phyloP scores from a whole-genome alignment of 2,329 filamentous ascomycete genomes.

The Xylaria sp. region DNA sequence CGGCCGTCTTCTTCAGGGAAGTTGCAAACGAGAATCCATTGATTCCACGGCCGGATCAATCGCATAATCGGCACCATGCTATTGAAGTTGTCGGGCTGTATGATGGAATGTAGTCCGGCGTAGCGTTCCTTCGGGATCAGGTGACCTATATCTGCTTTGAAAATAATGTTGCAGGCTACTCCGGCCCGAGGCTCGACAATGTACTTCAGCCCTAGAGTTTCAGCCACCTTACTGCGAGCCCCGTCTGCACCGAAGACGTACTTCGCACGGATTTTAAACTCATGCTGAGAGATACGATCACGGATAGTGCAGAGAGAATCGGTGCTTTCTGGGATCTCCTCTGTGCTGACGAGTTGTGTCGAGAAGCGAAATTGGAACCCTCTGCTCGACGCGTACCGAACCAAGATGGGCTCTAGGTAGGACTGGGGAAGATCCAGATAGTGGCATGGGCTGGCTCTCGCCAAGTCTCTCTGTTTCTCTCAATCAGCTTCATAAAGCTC shows the following conservation, averaged over 20 bases:
- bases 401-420: conserved; percentile 56
- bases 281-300: conserved; percentile 56
- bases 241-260: conserved; percentile 72
- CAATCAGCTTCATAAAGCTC: conserved; percentile 13
- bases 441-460: conserved; percentile 55
- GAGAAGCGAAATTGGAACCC: conserved; percentile 56
- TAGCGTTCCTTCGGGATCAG: conserved; percentile 58
- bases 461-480: conserved; percentile 55
- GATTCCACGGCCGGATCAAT: conserved; percentile 68
- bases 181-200: conserved; percentile 51
- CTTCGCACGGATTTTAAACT: conserved; percentile 57
- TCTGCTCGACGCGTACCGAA: conserved; percentile 52
- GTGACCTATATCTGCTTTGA: conserved; percentile 61
- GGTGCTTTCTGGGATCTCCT: conserved; percentile 32
- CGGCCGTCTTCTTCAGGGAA: conserved; percentile 43
- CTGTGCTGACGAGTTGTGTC: conserved; percentile 52
- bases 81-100: conserved; percentile 61
- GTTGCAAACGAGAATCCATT: conserved; percentile 65
- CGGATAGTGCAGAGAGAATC: conserved; percentile 45
- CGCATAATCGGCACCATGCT: conserved; percentile 58
- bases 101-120: conserved; percentile 67
- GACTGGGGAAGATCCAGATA: conserved; percentile 59
- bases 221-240: conserved; percentile 54
- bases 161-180: conserved; percentile 55
- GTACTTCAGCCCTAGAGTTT: conserved; percentile 53